These are phyloP conservation scores for Boechera stricta DNA, from an alignment of 345 rosid genomes.

Conservation along the genomic window DNA sequence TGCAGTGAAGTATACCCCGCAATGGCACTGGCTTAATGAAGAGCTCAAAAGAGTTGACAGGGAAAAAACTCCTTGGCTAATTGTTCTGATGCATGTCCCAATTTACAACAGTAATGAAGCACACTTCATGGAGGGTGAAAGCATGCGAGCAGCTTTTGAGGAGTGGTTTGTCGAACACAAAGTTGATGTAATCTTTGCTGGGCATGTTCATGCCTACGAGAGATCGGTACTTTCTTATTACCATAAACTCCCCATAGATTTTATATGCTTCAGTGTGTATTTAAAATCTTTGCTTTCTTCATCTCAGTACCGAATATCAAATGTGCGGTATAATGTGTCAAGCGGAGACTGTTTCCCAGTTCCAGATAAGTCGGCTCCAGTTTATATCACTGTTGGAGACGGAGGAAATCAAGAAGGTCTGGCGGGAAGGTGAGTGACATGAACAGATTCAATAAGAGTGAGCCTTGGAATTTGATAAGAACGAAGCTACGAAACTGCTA, in stretches of 20 bases:
- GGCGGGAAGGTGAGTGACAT: constrained; percentile 61
- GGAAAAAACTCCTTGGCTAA: constrained; percentile 95
- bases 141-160: constrained; percentile 86
- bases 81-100: constrained; percentile 90
- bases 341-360: constrained; percentile 67
- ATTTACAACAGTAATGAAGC: constrained; percentile 85
- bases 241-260: background rate
- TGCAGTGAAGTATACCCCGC: constrained; percentile 92
- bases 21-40: constrained; percentile 74
- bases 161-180: constrained; percentile 66
- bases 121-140: constrained; percentile 96
- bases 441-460: background rate
- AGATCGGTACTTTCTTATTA: constrained; percentile 74
- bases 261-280: background rate
- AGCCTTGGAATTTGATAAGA: constrained; percentile 7
- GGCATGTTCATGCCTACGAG: constrained; percentile 98
- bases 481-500: background rate
- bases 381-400: constrained; percentile 90
- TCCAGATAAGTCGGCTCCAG: constrained; percentile 82
- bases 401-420: constrained; percentile 98
- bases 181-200: constrained; percentile 91
- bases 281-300: constrained; percentile 6
- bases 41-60: constrained; percentile 83
- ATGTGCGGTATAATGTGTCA: constrained; percentile 72
- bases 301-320: constrained; percentile 82